Conservation (phyloP, 1,284 basidiomycete genomes). For the Violaceomyces palustris region DNA sequence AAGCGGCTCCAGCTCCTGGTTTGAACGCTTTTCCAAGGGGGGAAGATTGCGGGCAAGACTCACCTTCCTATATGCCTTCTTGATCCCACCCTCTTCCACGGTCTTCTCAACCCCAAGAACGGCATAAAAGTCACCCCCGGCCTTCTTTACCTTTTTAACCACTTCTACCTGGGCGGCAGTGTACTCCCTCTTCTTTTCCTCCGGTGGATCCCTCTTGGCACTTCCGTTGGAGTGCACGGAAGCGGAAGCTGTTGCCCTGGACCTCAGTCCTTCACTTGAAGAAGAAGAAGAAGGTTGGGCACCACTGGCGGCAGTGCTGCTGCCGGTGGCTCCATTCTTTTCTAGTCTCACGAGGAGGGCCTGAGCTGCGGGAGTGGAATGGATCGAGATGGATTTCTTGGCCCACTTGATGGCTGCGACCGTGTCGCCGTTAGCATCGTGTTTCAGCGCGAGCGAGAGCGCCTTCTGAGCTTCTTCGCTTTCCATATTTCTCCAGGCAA, state of each 20-base stretch:
- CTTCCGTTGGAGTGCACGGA: constrained; percentile 51
- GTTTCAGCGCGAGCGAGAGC: constrained; percentile 45
- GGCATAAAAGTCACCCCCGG: constrained; percentile 90
- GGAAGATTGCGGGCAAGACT: constrained; percentile 22
- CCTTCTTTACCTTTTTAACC: constrained; percentile 73
- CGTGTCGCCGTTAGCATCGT: constrained; percentile 41
- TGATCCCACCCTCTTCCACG: constrained; percentile 71
- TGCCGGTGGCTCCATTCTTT: constrained; percentile 49
- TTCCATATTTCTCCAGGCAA: too few species aligned
- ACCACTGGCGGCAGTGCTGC: constrained; percentile 52
- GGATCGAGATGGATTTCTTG: constrained; percentile 79
- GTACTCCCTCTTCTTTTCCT: constrained; percentile 68
- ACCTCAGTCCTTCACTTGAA: constrained; percentile 53
- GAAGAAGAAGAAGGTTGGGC: constrained; percentile 58
- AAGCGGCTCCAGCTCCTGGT: too few species aligned
- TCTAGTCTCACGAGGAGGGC: constrained; percentile 64
- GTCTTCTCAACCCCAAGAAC: constrained; percentile 79
- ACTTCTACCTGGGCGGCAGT: constrained; percentile 77
- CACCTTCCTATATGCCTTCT: constrained; percentile 96
- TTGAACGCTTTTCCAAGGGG: too few species aligned
- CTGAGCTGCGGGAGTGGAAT: constrained; percentile 72
- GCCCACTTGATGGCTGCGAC: constrained; percentile 74
- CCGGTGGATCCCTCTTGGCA: constrained; percentile 16
- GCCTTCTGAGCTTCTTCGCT: constrained; percentile 47
- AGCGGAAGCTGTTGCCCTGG: constrained; percentile 53